These are phyloP conservation scores for Carpinus viminea DNA, from an alignment of 306 rosid species.

Conservation along the genomic window DNA sequence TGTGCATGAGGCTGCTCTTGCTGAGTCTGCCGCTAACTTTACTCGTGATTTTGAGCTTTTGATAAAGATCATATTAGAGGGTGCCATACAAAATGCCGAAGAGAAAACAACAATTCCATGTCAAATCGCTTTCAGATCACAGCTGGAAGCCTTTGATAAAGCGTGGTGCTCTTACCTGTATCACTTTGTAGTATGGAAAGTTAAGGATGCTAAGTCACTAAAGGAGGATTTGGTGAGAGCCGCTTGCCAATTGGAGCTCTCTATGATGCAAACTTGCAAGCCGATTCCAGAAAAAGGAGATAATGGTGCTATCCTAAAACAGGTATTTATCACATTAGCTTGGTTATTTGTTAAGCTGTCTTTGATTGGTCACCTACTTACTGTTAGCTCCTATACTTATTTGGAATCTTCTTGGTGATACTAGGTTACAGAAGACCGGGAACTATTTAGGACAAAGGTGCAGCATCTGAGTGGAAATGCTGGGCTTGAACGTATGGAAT, in stretches of 20 bases:
- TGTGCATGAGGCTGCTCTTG: slow-evolving; percentile 46
- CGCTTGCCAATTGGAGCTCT: slow-evolving; percentile 58
- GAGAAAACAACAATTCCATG: slow-evolving; percentile 31
- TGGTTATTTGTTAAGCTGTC: background rate
- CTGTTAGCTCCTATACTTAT: background rate
- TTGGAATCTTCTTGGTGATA: background rate
- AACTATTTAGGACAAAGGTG: slow-evolving; percentile 47
- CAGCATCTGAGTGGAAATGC: slow-evolving; percentile 48
- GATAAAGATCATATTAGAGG: slow-evolving; percentile 42
- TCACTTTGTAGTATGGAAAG: slow-evolving; percentile 54
- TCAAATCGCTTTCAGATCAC: slow-evolving; percentile 45
- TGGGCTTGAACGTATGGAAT: slow-evolving; percentile 48
- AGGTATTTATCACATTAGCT: slow-evolving; percentile 24
- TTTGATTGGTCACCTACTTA: background rate
- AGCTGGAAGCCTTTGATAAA: slow-evolving; percentile 50
- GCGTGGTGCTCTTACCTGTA: slow-evolving; percentile 57
- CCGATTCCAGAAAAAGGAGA: slow-evolving; percentile 34
- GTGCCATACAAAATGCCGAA: slow-evolving; percentile 42
- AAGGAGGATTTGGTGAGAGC: slow-evolving; percentile 57
- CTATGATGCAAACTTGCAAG: slow-evolving; percentile 57
- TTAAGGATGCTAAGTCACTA: slow-evolving; percentile 48
- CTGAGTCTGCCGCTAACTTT: slow-evolving; percentile 43
- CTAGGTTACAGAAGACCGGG: slow-evolving; percentile 49
- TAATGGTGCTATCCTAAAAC: slow-evolving; percentile 39
- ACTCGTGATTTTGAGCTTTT: slow-evolving; percentile 42